These are phyloP conservation scores for Quercus gilva DNA, from an alignment of 306 rosid genomes.

Conservation along the genomic window DNA sequence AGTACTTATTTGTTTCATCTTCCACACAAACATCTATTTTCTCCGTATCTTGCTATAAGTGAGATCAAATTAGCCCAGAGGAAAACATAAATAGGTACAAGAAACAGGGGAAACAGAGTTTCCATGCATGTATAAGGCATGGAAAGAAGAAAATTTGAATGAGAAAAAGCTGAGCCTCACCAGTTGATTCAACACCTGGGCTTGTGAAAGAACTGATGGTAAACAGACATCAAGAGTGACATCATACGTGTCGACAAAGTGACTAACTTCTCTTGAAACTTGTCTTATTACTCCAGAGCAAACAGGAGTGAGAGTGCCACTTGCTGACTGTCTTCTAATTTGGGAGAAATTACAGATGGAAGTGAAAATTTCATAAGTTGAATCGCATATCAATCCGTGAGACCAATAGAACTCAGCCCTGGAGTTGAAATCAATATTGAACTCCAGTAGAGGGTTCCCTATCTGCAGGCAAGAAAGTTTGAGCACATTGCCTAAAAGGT, in stretches of 20 bases:
- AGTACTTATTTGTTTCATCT: constrained; percentile 47
- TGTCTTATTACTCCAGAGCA: constrained; percentile 33
- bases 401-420: constrained; percentile 57
- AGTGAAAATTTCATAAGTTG: constrained; percentile 38
- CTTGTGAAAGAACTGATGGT: constrained; percentile 38
- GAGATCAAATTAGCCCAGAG: background rate
- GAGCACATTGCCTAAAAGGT: background rate
- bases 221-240: constrained; percentile 56
- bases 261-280: constrained; percentile 29
- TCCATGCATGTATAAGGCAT: background rate
- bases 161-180: constrained; percentile 23
- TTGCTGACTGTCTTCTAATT: constrained; percentile 36
- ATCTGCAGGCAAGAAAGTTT: constrained; percentile 36
- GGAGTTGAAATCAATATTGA: constrained; percentile 59
- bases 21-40: constrained; percentile 68
- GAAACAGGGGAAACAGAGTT: background rate
- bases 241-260: constrained; percentile 32
- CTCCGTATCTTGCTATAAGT: constrained; percentile 36
- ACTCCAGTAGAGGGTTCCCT: constrained; percentile 71
- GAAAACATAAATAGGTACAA: background rate
- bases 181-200: constrained; percentile 35
- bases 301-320: constrained; percentile 22
- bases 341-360: constrained; percentile 52
- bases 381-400: constrained; percentile 66
- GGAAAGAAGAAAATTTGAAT: background rate